Evolutionary conservation across 2,329 filamentous ascomycete genomes (phyloP), one percentile per base, ranked within the genome.

Genomic region (Sclerotinia borealis): DNA sequence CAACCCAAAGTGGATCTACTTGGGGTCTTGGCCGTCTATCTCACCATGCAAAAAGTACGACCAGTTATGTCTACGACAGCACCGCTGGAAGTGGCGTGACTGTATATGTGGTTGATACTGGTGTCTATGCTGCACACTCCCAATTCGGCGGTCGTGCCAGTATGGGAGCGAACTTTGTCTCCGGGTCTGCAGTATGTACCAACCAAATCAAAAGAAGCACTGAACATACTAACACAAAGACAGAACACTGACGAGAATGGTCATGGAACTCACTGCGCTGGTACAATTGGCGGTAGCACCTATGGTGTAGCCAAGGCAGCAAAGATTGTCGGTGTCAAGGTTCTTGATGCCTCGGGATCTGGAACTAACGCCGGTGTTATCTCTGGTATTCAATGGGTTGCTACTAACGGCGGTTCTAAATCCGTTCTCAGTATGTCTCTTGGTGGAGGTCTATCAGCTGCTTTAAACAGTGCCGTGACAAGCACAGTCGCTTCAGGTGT

Each of bases 391-490:
- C 69, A 77, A 60, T 77, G 71, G 64, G 74, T 77, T 41, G 72
- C 71, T 27, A 66, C 67, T 17, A 70, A 76, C n/a, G 63, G 67
- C 8, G 47, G 61, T 15, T 13, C 55, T 2, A 48, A 37, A 11
- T 74, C 81, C 19, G 81, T 85, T 22, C 77, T 84, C 64, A 82
- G 78, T 75, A 80, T 86, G 80, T 84, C 81, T 27, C 77, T 86
- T 2, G 83, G 82, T 15, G 81, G 80, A 2, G 63, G 70, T 36
- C 72, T 70, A 63, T 81, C 79, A 0, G 66, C 74, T 0, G 75
- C 82, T 49, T 76, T 84, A 69, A 85, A 85, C 76, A 71, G 69
- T 41, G 81, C 81, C 51, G 77, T 85, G 22, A 75, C 78, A 43
- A 75, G 73, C 31, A 80, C 81, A 56, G 79, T 78, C 69, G 68